Evolutionary conservation across 139 green algal species (phyloP).

Genomic region (Diplosphaera chodatii): DNA sequence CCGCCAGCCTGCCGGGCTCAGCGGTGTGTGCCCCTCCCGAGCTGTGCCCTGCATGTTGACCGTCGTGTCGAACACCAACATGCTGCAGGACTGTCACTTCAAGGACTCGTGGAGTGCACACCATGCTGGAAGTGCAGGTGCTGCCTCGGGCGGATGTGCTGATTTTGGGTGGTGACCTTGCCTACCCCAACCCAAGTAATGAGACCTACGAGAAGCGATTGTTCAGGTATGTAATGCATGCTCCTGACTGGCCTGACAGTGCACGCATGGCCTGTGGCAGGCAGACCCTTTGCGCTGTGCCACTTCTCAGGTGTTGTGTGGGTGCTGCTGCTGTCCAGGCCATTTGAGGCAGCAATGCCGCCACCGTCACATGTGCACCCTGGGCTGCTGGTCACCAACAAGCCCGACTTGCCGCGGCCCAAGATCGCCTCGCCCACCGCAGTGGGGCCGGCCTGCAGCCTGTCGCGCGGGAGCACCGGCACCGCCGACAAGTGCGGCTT

Average conservation of each 20-base stretch:
- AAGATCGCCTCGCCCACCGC: not conserved
- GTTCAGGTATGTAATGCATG: slow-evolving; percentile 38
- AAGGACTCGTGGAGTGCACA: no score
- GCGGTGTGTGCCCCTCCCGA: no score
- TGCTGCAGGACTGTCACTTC: no score
- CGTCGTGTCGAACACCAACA: no score
- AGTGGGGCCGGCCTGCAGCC: not conserved
- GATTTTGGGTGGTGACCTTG: slow-evolving; percentile 78
- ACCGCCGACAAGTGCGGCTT: not conserved
- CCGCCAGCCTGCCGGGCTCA: slow-evolving; percentile 1
- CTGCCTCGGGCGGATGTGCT: slow-evolving; percentile 64
- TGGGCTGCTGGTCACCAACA: slow-evolving; percentile 73
- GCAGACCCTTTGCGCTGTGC: no score
- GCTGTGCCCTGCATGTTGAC: no score
- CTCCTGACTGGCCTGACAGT: no score
- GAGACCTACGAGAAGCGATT: slow-evolving; percentile 76
- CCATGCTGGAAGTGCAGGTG: no score
- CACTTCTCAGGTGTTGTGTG: no score
- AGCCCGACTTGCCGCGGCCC: slow-evolving; percentile 53
- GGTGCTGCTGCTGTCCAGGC: slow-evolving; percentile 14
- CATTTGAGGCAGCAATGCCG: slow-evolving; percentile 76
- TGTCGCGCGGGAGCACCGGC: not conserved
- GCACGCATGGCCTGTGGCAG: no score
- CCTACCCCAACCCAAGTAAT: slow-evolving; percentile 78
- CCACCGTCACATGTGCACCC: slow-evolving; percentile 64